Base-by-base conservation (phyloP, 139 green algal genomes). In the Micractinium conductrix region DNA sequence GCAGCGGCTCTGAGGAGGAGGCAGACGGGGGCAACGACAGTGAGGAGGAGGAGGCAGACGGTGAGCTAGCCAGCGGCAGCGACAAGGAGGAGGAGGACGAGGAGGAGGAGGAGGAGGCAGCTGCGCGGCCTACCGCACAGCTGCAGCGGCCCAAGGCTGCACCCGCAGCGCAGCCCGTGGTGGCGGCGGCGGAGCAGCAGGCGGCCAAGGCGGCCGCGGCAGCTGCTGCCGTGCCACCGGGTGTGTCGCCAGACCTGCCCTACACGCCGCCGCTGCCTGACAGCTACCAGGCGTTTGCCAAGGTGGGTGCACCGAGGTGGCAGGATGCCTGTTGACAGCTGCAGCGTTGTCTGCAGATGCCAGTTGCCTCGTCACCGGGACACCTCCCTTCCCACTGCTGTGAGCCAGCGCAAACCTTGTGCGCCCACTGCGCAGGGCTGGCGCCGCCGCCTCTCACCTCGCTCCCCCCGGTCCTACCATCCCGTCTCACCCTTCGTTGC, bases 241-340 rank as follows among this genome's bases (percentile, higher is more conserved):
- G 44, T 4, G 62, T 73, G 79, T 85, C 74, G 45, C 63, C 89
- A 28, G 92, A 97, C 78, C 83, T 98, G 58, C 93, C 95, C 21
- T 98, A 92, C 89, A 97, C 95, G 2, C 92, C 96, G 44, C 44
- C 88, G 0, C 84, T 95, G 75, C 97, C 97, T 1, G 74, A 88
- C 37, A 94, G 68, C 70, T 96, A 98, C 80, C 86, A 90, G 12
- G 90, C 90, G 19, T 95, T 98, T 74, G 86, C 87, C 0, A 30
- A 50, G 67, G 83, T 96, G 44, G 60, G 40, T 24, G 38, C 35
- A 14, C 0, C 33, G 74, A 19, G 6, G 7, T 9, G 37, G 40
- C 9, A 24, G 9, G 42, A 3, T 2, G 26, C 26, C 0, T 58
- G 70, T 22, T 60, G 24, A 50, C n/a, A n/a, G n/a, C n/a, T n/a